Evolutionary conservation across 345 rosid genomes (phyloP), one percentile per base, ranked within the genome.

Genomic region (Syzygium aromaticum): DNA sequence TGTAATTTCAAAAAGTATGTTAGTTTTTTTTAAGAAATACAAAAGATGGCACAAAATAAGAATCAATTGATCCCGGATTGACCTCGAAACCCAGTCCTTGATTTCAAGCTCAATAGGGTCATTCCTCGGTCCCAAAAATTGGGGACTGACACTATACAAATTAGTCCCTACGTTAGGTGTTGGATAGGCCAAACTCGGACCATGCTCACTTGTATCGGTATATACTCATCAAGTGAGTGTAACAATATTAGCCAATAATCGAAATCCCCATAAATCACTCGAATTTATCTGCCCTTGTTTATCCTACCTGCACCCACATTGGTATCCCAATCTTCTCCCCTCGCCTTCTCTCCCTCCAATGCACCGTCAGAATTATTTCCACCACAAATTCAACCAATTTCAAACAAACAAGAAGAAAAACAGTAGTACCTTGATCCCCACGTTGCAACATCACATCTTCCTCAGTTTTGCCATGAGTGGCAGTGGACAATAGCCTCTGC

Each of bases 161-260:
- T 43, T 43, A 7, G 7, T 43, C 46, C 46, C 7, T 43, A 43
- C 46, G 46, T 43, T 43, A 6, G 46, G 46, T 43, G 46, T 43
- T 43, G 46, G 46, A 43, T 43, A 43, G 46, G 7, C 46, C 46
- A 43, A 43, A 43, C 46, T 43, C 7, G 46, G 46, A 43, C 46
- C 6, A 43, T 43, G 46, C 46, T 43, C 46, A 43, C 46, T 7
- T 43, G 1, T 43, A 43, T 43, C 5, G 5, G 6, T n/a, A 1
- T n/a, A 6, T 33, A 3, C 73, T 61, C 38, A 6, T 61, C 5
- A n/a, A 61, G 14, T 14, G 0, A n/a, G 0, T 0, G 4, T 1
- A 61, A 61, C 73, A n/a, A n/a, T 13, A 0, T 6, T 13, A n/a
- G 33, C 15, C 2, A 3, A 59, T 5, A 0, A 30, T 59, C 67